Evolutionary conservation across 352 stramenopile species (phyloP).

Genomic region (Phytopythium helicoides): DNA sequence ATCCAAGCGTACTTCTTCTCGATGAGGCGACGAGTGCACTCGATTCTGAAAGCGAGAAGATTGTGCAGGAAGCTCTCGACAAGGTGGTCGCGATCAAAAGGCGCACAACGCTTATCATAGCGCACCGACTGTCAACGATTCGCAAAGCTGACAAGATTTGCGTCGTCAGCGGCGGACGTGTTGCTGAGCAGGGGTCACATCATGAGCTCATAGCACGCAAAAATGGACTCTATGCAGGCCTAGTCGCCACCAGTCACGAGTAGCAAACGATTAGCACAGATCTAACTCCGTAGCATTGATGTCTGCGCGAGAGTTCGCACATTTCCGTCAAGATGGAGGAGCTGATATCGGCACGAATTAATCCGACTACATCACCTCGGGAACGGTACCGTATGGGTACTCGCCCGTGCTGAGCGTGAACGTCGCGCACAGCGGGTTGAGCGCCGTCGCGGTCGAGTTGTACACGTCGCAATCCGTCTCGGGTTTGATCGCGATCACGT

Average conservation of each 20-base stretch:
- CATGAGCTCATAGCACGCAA: constrained; percentile 56
- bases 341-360: no score
- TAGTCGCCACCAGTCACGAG: constrained; percentile 13
- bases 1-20: constrained; percentile 83
- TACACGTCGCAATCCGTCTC: constrained; percentile 71
- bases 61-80: constrained; percentile 82
- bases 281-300: no score
- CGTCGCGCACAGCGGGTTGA: constrained; percentile 32
- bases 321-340: no score
- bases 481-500: constrained; percentile 60
- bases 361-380: no score
- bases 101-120: constrained; percentile 95
- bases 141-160: constrained; percentile 89
- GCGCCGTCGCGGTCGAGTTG: constrained; percentile 9
- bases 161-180: constrained; percentile 81
- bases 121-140: constrained; percentile 95
- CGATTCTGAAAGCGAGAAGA: constrained; percentile 76
- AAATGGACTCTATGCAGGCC: constrained; percentile 49
- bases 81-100: constrained; percentile 55
- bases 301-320: no score
- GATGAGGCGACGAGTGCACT: constrained; percentile 91
- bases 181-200: constrained; percentile 89
- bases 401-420: constrained; percentile 32
- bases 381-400: neutral
- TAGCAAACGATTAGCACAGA: no score